Base-by-base conservation (phyloP, 2,329 filamentous ascomycete species). In the Verticillium isaacii region DNA sequence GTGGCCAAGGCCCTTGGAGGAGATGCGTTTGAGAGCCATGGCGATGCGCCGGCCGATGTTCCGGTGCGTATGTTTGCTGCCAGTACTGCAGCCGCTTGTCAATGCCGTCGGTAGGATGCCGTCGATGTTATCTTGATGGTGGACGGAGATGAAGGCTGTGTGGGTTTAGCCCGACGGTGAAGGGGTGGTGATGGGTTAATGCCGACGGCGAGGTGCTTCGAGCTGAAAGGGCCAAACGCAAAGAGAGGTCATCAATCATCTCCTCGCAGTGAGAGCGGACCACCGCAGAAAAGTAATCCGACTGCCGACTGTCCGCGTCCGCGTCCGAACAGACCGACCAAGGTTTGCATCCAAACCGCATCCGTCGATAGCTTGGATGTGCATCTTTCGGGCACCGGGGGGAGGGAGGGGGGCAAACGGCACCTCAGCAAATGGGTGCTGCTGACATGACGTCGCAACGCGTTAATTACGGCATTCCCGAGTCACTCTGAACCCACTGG, bases 21-120 rank as follows among this genome's bases (percentile, higher is more conserved):
- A 70, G 50, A 67, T 68, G 60, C 69, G 71, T 54, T 62, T 67
- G 62, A 72, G 69, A 4, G 68, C 68, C 71, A 72, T 72, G n/a
- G 17, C 57, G 36, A 25, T 23, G 11, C 19, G 59, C 7, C 45
- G 19, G 45, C 45, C 7, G 8, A 19, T 12, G 9, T 23, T 8
- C 9, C 19, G 11, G 45, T 19, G 45, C 7, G n/a, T 4, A 3
- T 52, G 45, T 52, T n/a, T 11, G 9, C 8, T 52, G 19, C 45
- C 45, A 9, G 19, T 12, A n/a, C 37, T 15, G 14, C 6, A 7
- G 15, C 6, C 6, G 4, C 14, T 17, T 41, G 37, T 41, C 9
- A 36, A 14, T 36, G 34, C 7, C 11, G 34, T 36, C 9, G 34
- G 37, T 12, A 52, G n/a, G 19, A 9, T 52, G 45, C 19, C 14